Percentiles rank a stretch among this genome's conserved stretches.
These are phyloP conservation scores for Melaleuca quinquenervia DNA, from an alignment of 345 rosid species.

Conservation along the genomic window DNA sequence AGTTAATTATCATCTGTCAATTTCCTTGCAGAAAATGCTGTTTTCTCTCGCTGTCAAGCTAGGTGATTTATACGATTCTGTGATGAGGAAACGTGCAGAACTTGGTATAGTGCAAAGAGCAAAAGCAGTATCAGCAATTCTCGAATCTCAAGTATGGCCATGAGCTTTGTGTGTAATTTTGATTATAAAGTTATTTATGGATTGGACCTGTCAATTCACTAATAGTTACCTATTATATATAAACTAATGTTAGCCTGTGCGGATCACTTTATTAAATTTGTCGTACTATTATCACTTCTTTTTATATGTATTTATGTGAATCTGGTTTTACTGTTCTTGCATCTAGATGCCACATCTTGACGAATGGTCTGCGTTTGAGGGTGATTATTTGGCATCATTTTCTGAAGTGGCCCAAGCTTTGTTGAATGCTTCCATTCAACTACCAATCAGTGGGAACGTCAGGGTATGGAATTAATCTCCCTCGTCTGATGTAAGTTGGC, in stretches of 20 bases:
- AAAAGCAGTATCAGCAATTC: slow-evolving; percentile 35
- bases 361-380: slow-evolving; percentile 48
- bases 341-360: slow-evolving; percentile 65
- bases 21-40: slow-evolving; percentile 43
- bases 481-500: slow-evolving; percentile 31
- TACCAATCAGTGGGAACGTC: slow-evolving; percentile 46
- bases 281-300: neutral
- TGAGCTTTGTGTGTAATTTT: neutral
- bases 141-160: slow-evolving; percentile 59
- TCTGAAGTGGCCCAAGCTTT: slow-evolving; percentile 55
- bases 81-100: slow-evolving; percentile 49
- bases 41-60: slow-evolving; percentile 48
- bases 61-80: slow-evolving; percentile 45
- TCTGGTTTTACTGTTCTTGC: neutral
- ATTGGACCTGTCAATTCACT: neutral
- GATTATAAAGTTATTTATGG: neutral
- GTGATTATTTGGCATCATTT: slow-evolving; percentile 41
- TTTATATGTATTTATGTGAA: neutral
- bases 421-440: slow-evolving; percentile 40
- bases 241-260: neutral
- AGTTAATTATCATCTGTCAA: neutral
- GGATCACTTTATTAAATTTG: neutral
- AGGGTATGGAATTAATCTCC: slow-evolving; percentile 22
- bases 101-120: slow-evolving; percentile 28
- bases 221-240: neutral